These are phyloP conservation scores for Mesembryanthemum crystallinum DNA, from an alignment of 148 eudicot species.

Conservation along the genomic window DNA sequence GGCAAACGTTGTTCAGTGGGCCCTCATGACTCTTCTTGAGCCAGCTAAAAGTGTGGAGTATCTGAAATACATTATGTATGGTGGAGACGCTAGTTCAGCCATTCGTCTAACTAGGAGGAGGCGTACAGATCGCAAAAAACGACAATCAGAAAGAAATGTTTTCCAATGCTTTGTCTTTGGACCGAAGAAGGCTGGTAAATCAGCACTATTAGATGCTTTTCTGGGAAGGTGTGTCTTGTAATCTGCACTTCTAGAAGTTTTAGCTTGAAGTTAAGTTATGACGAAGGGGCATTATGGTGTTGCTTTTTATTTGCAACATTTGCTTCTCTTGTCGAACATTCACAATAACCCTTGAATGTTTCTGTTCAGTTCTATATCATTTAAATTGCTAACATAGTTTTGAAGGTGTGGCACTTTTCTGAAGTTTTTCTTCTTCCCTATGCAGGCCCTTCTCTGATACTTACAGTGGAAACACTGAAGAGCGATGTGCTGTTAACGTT, in stretches of 20 bases:
- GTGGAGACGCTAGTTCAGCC: conserved; percentile 82
- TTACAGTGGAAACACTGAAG: conserved; percentile 47
- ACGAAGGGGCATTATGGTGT: not conserved
- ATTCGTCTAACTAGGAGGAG: conserved; percentile 75
- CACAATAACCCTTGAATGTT: too few relatives aligned
- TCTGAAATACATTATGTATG: conserved; percentile 76
- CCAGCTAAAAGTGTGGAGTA: conserved; percentile 83
- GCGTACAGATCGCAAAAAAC: conserved; percentile 77
- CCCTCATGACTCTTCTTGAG: conserved; percentile 86
- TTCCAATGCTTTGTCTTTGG: conserved; percentile 97
- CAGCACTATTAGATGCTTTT: conserved; percentile 68
- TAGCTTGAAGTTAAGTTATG: not conserved
- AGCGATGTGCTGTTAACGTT: conserved; percentile 61
- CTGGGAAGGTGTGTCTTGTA: conserved; percentile 58
- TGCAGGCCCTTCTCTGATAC: conserved; percentile 70
- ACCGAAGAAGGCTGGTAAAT: conserved; percentile 81
- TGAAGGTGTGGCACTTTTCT: not conserved
- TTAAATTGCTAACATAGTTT: not conserved
- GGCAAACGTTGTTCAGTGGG: conserved; percentile 62
- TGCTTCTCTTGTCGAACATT: too few relatives aligned
- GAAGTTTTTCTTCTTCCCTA: not conserved
- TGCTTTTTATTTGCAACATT: not conserved
- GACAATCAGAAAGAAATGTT: conserved; percentile 78
- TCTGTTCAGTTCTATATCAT: not conserved
- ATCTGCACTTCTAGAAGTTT: not conserved